phyloP scores from a whole-genome alignment of 2,329 filamentous ascomycete genomes.

The Volutella citrinella region DNA sequence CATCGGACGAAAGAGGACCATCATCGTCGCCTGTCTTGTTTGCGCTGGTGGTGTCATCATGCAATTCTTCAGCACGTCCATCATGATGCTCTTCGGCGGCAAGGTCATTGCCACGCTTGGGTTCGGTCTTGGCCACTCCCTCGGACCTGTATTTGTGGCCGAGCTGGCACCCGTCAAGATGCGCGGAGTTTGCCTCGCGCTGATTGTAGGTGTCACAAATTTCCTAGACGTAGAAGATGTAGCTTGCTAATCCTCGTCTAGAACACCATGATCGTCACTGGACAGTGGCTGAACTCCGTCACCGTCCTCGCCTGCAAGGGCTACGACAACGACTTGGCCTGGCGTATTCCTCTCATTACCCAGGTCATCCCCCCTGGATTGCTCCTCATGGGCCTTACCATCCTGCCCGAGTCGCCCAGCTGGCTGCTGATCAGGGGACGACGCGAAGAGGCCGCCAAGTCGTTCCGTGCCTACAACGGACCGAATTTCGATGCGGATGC shows the following conservation, averaged over 20 bases:
- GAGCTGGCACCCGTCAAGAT: slow-evolving; percentile 30
- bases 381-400: slow-evolving; percentile 10
- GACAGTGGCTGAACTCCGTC: slow-evolving; percentile 27
- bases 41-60: slow-evolving; percentile 23
- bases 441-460: slow-evolving; percentile 11
- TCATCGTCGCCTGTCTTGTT: slow-evolving; percentile 19
- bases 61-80: slow-evolving; percentile 22
- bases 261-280: slow-evolving; percentile 32
- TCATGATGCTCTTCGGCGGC: slow-evolving; percentile 26
- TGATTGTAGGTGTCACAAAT: slow-evolving; percentile 18
- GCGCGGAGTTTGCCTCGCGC: slow-evolving; percentile 26
- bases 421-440: slow-evolving; percentile 14
- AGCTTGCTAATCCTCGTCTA: no score
- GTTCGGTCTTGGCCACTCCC: slow-evolving; percentile 29
- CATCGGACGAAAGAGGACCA: slow-evolving; percentile 25
- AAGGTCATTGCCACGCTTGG: slow-evolving; percentile 28
- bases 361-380: slow-evolving; percentile 26
- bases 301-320: slow-evolving; percentile 19
- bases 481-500: slow-evolving; percentile 22
- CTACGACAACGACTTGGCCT: slow-evolving; percentile 21
- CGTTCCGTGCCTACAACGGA: slow-evolving; percentile 23
- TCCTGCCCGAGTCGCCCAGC: slow-evolving; percentile 13
- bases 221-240: no score
- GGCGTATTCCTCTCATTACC: slow-evolving; percentile 28
- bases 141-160: slow-evolving; percentile 30